These are phyloP conservation scores for Thelephora ganbajun DNA, from an alignment of 768 basidiomycete species.

Conservation along the genomic window DNA sequence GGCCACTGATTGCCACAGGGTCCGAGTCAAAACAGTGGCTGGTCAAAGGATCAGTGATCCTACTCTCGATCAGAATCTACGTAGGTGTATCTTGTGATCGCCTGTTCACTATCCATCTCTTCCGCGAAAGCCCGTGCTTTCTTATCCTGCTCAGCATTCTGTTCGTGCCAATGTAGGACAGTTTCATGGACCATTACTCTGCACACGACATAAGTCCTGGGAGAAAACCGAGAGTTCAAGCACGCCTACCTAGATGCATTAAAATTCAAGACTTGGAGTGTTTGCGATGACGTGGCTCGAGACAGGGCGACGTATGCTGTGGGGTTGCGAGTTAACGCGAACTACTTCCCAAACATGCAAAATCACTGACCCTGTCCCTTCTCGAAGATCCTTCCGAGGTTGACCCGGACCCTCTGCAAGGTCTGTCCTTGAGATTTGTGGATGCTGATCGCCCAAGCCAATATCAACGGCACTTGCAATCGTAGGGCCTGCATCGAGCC, in stretches of 20 bases:
- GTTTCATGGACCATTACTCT: slow-evolving; percentile 54
- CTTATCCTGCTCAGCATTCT: slow-evolving; percentile 1
- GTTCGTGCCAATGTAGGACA: slow-evolving; percentile 43
- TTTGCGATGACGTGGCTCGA: slow-evolving; percentile 52
- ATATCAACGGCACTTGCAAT: slow-evolving; percentile 40
- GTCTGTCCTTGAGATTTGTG: slow-evolving; percentile 92
- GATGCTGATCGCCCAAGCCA: slow-evolving; percentile 82
- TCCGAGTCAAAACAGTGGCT: too few species aligned
- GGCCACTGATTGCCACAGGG: too few species aligned
- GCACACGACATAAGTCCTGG: neutral
- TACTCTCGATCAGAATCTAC: too few species aligned
- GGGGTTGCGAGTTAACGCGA: slow-evolving; percentile 16
- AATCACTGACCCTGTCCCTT: slow-evolving; percentile 37
- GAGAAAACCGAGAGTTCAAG: too few species aligned
- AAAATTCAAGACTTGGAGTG: slow-evolving; percentile 54
- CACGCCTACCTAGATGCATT: slow-evolving; percentile 36
- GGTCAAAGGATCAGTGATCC: too few species aligned
- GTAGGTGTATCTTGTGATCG: too few species aligned
- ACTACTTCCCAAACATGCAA: neutral
- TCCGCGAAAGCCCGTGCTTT: slow-evolving; percentile 8
- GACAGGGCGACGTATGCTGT: slow-evolving; percentile 63
- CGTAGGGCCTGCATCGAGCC: slow-evolving; percentile 33
- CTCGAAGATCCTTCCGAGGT: slow-evolving; percentile 66
- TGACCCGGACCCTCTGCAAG: slow-evolving; percentile 68
- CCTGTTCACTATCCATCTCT: slow-evolving; percentile 21